These are phyloP conservation scores for Coemansia sp. DNA, from an alignment of 192 early-diverging fungal genomes.

Conservation along the genomic window DNA sequence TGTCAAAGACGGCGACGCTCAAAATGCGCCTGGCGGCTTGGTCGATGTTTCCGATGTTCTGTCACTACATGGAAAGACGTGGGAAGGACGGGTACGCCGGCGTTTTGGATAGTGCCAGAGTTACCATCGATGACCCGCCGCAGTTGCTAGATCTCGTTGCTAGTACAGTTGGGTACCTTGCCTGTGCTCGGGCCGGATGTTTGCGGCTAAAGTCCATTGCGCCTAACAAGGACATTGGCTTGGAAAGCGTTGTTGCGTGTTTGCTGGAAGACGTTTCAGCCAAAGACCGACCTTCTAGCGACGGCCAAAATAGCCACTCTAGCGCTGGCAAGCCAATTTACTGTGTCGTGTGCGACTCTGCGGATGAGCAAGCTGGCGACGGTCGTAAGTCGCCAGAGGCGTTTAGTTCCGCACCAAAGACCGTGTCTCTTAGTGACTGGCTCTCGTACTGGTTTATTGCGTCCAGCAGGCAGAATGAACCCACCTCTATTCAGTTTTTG, in stretches of 20 bases:
- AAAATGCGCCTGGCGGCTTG: constrained; percentile 33
- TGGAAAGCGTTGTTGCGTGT: background rate
- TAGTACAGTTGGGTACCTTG: constrained; percentile 31
- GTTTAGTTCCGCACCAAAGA: background rate
- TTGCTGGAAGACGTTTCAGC: background rate
- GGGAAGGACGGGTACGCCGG: constrained; percentile 20
- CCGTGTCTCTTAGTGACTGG: constrained; percentile 46
- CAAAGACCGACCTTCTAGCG: background rate
- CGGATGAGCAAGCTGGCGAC: background rate
- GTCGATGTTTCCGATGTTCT: constrained; percentile 43
- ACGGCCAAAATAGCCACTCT: background rate
- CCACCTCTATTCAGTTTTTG: constrained; percentile 32
- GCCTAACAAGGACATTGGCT: background rate
- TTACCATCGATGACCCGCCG: constrained; percentile 39
- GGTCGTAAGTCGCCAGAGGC: background rate
- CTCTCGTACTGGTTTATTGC: constrained; percentile 57
- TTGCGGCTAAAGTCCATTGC: background rate
- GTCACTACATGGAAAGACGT: constrained; percentile 4
- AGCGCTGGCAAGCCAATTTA: background rate
- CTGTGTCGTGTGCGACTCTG: constrained; percentile 5
- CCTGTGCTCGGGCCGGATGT: constrained; percentile 47
- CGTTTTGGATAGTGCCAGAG: constrained; percentile 19
- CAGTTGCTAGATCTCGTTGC: constrained; percentile 42
- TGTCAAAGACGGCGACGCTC: constrained; percentile 21
- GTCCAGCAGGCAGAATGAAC: constrained; percentile 28